A percentile compares a stretch with the other conserved stretches of the same genome.
Evolutionary conservation across 1,284 basidiomycete genomes (phyloP).

Genomic region (Bothia castanella): DNA sequence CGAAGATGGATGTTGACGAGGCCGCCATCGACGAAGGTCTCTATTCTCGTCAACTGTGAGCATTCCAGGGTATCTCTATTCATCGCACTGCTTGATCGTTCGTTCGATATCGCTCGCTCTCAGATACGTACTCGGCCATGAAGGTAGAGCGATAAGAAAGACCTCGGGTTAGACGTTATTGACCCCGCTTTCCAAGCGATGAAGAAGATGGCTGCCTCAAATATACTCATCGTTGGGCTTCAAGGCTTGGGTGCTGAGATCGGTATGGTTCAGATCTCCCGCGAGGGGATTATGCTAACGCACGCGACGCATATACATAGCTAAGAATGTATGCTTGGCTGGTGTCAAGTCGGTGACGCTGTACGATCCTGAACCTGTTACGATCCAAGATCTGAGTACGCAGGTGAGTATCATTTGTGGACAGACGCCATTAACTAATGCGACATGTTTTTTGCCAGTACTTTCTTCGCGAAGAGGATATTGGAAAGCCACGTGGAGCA

Average conservation of each 20-base stretch:
- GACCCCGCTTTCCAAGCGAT: slow-evolving; percentile 60
- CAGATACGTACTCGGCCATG: slow-evolving; percentile 95
- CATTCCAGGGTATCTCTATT: slow-evolving; percentile 18
- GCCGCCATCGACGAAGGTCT: slow-evolving; percentile 85
- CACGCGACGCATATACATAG: slow-evolving; percentile 40
- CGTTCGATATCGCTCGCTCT: slow-evolving; percentile 24
- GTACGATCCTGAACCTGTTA: slow-evolving; percentile 89
- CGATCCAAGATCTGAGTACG: slow-evolving; percentile 86
- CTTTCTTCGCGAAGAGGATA: slow-evolving; percentile 86
- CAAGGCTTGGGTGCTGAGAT: slow-evolving; percentile 96
- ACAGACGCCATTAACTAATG: slow-evolving; percentile 2
- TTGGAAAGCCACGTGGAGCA: slow-evolving; percentile 84
- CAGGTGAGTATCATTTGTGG: slow-evolving; percentile 54
- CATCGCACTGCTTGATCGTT: slow-evolving; percentile 16
- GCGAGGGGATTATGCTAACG: slow-evolving; percentile 12
- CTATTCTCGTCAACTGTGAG: slow-evolving; percentile 95
- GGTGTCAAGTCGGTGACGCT: slow-evolving; percentile 98
- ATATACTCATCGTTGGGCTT: slow-evolving; percentile 92
- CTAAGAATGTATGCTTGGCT: slow-evolving; percentile 94
- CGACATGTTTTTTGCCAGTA: slow-evolving; percentile 54
- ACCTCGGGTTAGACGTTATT: slow-evolving; percentile 3
- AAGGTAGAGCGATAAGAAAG: slow-evolving; percentile 53
- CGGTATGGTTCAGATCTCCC: slow-evolving; percentile 47
- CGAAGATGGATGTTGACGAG: slow-evolving; percentile 81
- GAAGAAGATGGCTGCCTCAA: slow-evolving; percentile 98